A percentile compares a stretch with the other conserved stretches of the same genome.
These are phyloP conservation scores for Penicillium daleae DNA, from an alignment of 495 filamentous ascomycete species.

Conservation along the genomic window DNA sequence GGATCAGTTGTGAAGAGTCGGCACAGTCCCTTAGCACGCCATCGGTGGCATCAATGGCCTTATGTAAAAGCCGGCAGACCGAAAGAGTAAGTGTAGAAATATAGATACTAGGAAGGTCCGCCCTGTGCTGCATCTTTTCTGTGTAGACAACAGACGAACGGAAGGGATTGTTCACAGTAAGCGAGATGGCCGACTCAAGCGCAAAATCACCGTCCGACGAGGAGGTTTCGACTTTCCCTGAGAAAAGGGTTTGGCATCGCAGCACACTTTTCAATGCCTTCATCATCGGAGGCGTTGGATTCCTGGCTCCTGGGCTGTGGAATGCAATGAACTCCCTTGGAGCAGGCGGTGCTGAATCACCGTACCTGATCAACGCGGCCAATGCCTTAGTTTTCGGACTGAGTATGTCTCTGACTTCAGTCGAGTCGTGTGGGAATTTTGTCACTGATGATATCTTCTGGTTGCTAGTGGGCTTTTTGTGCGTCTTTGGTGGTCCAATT, in stretches of 20 bases:
- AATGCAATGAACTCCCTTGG: slow-evolving; percentile 71
- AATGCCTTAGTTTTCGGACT: slow-evolving; percentile 64
- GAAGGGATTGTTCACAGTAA: neutral
- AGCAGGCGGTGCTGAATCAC: slow-evolving; percentile 61
- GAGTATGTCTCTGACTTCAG: slow-evolving; percentile 21
- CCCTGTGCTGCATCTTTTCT: neutral
- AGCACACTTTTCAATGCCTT: slow-evolving; percentile 63
- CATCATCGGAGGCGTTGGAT: slow-evolving; percentile 42
- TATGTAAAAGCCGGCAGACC: neutral
- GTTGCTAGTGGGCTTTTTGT: slow-evolving; percentile 59
- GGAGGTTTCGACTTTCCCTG: neutral
- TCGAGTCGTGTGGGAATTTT: neutral
- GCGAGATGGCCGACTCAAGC: slow-evolving; percentile 21
- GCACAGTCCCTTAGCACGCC: slow-evolving; percentile 15
- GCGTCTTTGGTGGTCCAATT: slow-evolving; percentile 56
- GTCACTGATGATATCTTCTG: neutral
- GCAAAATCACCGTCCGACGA: slow-evolving; percentile 18
- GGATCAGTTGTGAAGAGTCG: slow-evolving; percentile 6
- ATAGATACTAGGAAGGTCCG: neutral
- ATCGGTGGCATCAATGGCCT: slow-evolving; percentile 11
- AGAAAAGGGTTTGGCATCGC: slow-evolving; percentile 54
- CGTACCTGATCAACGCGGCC: slow-evolving; percentile 65
- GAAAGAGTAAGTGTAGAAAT: no score
- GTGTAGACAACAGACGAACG: neutral
- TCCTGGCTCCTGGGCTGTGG: slow-evolving; percentile 43